phyloP scores from a whole-genome alignment of 2,329 filamentous ascomycete species.

The Phaeophleospora eucalypticola region DNA sequence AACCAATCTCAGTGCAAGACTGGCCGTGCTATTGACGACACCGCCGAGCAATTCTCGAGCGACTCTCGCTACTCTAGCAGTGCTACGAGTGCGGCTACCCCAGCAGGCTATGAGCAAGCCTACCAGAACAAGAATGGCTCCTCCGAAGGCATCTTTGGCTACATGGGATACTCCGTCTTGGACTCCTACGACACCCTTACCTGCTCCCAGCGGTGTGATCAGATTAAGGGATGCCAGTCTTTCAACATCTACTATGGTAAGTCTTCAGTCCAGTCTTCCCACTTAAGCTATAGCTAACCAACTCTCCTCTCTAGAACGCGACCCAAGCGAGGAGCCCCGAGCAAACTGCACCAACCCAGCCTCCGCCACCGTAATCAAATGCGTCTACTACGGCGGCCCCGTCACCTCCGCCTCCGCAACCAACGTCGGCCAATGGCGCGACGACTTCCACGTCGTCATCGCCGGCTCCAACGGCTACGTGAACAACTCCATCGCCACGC shows the following conservation, averaged over 20 bases:
- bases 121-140: conserved; percentile 10
- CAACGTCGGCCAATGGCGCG: conserved; percentile 19
- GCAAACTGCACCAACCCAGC: too few species aligned
- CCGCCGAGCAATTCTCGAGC: conserved; percentile 10
- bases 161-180: conserved; percentile 26
- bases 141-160: conserved; percentile 19
- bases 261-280: too few species aligned
- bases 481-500: conserved; percentile 26
- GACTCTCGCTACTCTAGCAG: too few species aligned
- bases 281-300: too few species aligned
- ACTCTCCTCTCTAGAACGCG: too few species aligned
- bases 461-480: conserved; percentile 27
- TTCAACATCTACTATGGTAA: conserved; percentile 31
- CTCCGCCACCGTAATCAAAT: conserved; percentile 21
- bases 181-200: conserved; percentile 24
- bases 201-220: conserved; percentile 32
- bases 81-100: too few species aligned
- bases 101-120: conserved; percentile 5
- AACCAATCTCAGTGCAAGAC: conserved; percentile 6
- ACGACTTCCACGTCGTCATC: conserved; percentile 22
- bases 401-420: conserved; percentile 10
- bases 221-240: conserved; percentile 28
- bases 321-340: too few species aligned
- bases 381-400: conserved; percentile 17
- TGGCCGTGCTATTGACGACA: conserved; percentile 13